These are phyloP conservation scores for Cucurbitaria berberidis DNA, from an alignment of 2,329 filamentous ascomycete genomes.

Conservation along the genomic window DNA sequence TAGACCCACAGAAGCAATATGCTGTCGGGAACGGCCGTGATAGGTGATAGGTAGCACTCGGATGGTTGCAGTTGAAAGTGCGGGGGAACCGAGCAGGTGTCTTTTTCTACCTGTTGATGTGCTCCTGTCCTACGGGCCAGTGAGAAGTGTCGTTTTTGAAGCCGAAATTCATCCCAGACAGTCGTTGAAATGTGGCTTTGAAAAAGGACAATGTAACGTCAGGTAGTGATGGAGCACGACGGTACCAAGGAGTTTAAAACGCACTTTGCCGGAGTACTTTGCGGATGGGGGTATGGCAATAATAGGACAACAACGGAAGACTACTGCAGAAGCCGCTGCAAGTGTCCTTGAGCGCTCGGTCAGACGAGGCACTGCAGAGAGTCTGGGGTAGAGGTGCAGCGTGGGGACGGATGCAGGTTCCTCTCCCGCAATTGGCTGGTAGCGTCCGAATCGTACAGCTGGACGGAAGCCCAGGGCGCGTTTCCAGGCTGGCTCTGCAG, in stretches of 20 bases:
- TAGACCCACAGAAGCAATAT: slow-evolving; percentile 34
- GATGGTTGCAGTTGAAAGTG: slow-evolving; percentile 15
- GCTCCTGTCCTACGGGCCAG: slow-evolving; percentile 55
- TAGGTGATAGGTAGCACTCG: slow-evolving; percentile 6
- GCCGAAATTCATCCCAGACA: slow-evolving; percentile 48
- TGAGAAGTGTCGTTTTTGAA: slow-evolving; percentile 51
- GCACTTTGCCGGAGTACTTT: slow-evolving; percentile 17
- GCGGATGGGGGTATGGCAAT: slow-evolving; percentile 23
- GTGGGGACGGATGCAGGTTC: slow-evolving; percentile 31
- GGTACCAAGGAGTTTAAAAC: slow-evolving; percentile 11
- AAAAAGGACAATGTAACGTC: slow-evolving; percentile 1
- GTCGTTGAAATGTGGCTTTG: background rate
- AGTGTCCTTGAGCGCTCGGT: slow-evolving; percentile 19
- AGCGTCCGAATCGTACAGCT: slow-evolving; percentile 23
- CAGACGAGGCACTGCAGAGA: slow-evolving; percentile 19
- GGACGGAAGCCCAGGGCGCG: slow-evolving; percentile 30
- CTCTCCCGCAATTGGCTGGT: slow-evolving; percentile 37
- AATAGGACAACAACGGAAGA: slow-evolving; percentile 19
- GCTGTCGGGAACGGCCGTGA: slow-evolving; percentile 19
- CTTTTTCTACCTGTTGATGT: slow-evolving; percentile 48
- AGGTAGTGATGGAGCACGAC: slow-evolving; percentile 12
- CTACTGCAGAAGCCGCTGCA: slow-evolving; percentile 20
- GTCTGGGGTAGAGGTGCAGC: slow-evolving; percentile 41
- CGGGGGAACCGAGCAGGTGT: slow-evolving; percentile 20
- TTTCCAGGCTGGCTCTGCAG: slow-evolving; percentile 31